Evolutionary conservation across 23 red algal genomes (phyloP).

Genomic region (Gracilaria gracilis): DNA sequence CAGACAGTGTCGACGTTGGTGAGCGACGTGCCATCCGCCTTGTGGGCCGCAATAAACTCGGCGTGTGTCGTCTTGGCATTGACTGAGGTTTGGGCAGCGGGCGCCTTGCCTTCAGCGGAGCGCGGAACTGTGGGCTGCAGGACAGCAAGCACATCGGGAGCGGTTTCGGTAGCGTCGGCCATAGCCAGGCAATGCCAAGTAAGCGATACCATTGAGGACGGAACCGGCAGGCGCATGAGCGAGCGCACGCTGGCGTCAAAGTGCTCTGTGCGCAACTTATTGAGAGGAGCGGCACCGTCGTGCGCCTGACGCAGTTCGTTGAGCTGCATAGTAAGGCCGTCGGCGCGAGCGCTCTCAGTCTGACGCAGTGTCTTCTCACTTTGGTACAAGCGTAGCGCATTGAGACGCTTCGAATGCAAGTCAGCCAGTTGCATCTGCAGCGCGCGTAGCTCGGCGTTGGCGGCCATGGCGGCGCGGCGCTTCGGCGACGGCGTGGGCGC

Average conservation of each 20-base stretch:
- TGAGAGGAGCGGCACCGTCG: background rate
- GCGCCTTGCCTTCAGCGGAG: background rate
- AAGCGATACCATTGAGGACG: slow-evolving; percentile 33
- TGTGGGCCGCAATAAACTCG: background rate
- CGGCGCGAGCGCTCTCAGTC: slow-evolving; percentile 35
- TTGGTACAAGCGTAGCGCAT: slow-evolving; percentile 50
- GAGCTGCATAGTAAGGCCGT: slow-evolving; percentile 19
- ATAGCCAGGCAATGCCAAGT: slow-evolving; percentile 65
- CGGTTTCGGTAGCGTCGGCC: slow-evolving; percentile 1
- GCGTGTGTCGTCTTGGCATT: background rate
- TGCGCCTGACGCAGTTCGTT: background rate
- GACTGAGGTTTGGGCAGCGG: background rate
- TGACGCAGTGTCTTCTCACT: slow-evolving; percentile 38
- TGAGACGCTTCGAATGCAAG: slow-evolving; percentile 43
- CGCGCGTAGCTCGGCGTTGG: slow-evolving; percentile 19
- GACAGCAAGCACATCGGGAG: slow-evolving; percentile 34
- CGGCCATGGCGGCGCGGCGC: slow-evolving; percentile 1
- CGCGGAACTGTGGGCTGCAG: background rate
- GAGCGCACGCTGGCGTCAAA: slow-evolving; percentile 42
- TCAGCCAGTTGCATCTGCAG: slow-evolving; percentile 37
- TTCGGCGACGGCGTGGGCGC: background rate
- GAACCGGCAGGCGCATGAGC: background rate
- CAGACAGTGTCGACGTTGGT: slow-evolving; percentile 13
- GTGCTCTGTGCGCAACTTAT: slow-evolving; percentile 29
- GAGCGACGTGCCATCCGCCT: background rate